Percentiles rank a stretch among this genome's conserved stretches.
Evolutionary conservation across 2,329 filamentous ascomycete genomes (phyloP).

Genomic region (Sphaerulina populicola): DNA sequence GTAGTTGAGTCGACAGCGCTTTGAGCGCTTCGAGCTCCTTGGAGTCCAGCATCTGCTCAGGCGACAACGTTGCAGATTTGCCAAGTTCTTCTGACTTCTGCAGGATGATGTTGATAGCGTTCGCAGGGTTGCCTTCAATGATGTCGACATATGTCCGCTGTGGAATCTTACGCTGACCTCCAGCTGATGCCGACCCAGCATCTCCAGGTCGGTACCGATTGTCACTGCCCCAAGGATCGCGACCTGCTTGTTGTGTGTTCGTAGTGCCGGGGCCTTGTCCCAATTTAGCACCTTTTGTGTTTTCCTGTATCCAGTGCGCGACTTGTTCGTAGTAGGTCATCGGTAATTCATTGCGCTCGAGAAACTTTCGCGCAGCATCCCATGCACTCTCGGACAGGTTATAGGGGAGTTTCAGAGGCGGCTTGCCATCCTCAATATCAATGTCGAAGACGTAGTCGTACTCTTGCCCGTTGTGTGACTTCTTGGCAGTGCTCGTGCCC

Average conservation of each 20-base stretch:
- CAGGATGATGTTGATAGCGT: slow-evolving; percentile 53
- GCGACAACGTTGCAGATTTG: slow-evolving; percentile 31
- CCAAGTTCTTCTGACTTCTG: slow-evolving; percentile 64
- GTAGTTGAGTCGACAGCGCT: slow-evolving; percentile 55
- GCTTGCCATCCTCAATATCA: slow-evolving; percentile 89
- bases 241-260: slow-evolving; percentile 41
- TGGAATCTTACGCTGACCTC: slow-evolving; percentile 27
- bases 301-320: slow-evolving; percentile 82
- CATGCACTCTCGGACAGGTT: slow-evolving; percentile 90
- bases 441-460: slow-evolving; percentile 97
- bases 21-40: slow-evolving; percentile 58
- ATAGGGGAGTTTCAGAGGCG: slow-evolving; percentile 85
- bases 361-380: slow-evolving; percentile 82
- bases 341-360: slow-evolving; percentile 79
- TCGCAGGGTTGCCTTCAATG: slow-evolving; percentile 30
- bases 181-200: slow-evolving; percentile 33
- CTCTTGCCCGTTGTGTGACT: slow-evolving; percentile 69
- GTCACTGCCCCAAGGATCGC: slow-evolving; percentile 72
- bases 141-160: slow-evolving; percentile 27
- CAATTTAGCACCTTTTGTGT: slow-evolving; percentile 79
- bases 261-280: slow-evolving; percentile 44
- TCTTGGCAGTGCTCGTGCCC: slow-evolving; percentile 65
- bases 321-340: slow-evolving; percentile 84
- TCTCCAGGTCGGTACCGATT: slow-evolving; percentile 70
- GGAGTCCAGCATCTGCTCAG: slow-evolving; percentile 59